Base-by-base conservation (phyloP, 768 basidiomycete genomes). In the Coprinellus aureogranulatus region DNA sequence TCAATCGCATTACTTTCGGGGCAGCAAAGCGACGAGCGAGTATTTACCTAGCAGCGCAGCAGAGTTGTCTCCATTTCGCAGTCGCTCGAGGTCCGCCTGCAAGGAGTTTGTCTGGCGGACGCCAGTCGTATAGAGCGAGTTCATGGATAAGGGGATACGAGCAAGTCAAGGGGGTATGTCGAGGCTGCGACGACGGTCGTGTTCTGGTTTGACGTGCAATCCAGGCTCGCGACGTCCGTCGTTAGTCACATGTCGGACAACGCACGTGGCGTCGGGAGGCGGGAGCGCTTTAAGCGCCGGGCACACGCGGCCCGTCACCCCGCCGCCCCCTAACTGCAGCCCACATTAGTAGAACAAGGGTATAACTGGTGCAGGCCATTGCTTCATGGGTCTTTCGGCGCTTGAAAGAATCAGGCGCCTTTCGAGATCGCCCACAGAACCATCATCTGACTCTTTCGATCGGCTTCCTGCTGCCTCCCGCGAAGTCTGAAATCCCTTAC, bases 61-160 rank as follows among this genome's bases (percentile, higher is more conserved):
- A 14, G 92, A 91, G 49, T 77, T 78, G 65, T 95, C 94, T 12
- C 92, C 92, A 74, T 81, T 84, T 54, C 86, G 83, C 62, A 98
- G 79, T 25, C 88, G 82, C 60, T 92, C 89, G 39, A 98, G 75
- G 76, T 98, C 95, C 3, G 89, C 83, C 62, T 91, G 86, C 45
- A 98, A 82, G 0, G 92, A 91, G 69, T 86, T 88, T 28, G 93
- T 92, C 72, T 98, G 95, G 34, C 95, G 84, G 20, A 96, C 89
- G 2, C 94, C 95, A 40, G 91, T 88, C 0, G 93, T 94, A 75
- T 97, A 98, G 16, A 98, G 81, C 34, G 93, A 94, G 74, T 98
- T 96, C 95, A 98, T 98, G 39, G 69, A 55, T 44, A n/a, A 18
- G 41, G 20, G 41, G 41, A 6, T n/a, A n/a, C n/a, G 20, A 34